These are phyloP conservation scores for Zoysia matrella DNA, from an alignment of 202 grass and related monocot species.

Conservation along the genomic window DNA sequence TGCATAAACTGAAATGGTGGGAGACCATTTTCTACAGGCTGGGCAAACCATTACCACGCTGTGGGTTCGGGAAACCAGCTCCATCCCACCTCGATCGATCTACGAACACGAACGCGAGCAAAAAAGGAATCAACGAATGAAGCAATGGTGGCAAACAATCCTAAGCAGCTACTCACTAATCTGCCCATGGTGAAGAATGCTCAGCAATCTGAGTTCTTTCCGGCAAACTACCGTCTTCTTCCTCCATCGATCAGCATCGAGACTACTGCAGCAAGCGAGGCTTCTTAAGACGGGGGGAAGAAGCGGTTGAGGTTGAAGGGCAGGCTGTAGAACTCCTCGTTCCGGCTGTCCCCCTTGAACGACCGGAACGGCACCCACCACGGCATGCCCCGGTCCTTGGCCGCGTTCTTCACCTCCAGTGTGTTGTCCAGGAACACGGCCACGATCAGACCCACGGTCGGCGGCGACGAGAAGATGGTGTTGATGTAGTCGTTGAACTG, in stretches of 20 bases:
- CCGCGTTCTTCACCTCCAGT: constrained; percentile 70
- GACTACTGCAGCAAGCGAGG: too few species aligned
- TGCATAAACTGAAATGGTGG: neutral
- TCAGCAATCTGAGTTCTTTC: constrained; percentile 44
- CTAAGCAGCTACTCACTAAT: constrained; percentile 14
- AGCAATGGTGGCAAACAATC: constrained; percentile 43
- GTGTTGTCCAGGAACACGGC: constrained; percentile 95
- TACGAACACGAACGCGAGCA: neutral
- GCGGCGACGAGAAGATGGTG: constrained; percentile 93
- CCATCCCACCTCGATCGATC: neutral
- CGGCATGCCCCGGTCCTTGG: constrained; percentile 75
- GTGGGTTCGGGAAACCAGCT: neutral
- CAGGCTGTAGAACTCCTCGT: constrained; percentile 51
- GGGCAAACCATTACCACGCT: neutral
- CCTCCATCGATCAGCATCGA: too few species aligned
- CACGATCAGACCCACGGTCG: constrained; percentile 81
- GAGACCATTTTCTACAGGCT: constrained; percentile 23
- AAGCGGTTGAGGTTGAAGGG: too few species aligned
- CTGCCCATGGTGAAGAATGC: constrained; percentile 21
- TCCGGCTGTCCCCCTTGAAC: constrained; percentile 87
- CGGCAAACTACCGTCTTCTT: neutral
- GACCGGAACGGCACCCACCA: constrained; percentile 83
- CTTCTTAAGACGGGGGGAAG: constrained; percentile 47
- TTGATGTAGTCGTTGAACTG: constrained; percentile 99
- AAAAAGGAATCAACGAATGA: constrained; percentile 52